Evolutionary conservation across 2,329 filamentous ascomycete species (phyloP).

Genomic region (Clarireedia paspali): DNA sequence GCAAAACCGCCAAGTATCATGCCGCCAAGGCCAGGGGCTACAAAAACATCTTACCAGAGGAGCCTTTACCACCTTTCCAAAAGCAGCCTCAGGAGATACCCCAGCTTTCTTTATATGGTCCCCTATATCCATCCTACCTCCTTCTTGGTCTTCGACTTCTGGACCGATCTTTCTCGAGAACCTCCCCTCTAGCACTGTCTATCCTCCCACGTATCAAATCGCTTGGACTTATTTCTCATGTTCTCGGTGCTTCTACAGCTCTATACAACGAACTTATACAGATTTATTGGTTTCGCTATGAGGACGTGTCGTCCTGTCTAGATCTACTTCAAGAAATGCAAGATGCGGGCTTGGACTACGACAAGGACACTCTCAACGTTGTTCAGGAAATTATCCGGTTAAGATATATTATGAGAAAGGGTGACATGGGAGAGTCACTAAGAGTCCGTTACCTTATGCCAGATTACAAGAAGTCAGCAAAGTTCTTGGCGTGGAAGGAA

Average conservation of each 20-base stretch:
- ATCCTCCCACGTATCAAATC: constrained; percentile 61
- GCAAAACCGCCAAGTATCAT: not conserved
- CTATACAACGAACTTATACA: constrained; percentile 62
- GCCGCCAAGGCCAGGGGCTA: not conserved
- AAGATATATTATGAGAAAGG: constrained; percentile 12
- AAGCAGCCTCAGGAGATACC: too few relatives aligned
- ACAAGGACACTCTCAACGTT: constrained; percentile 26
- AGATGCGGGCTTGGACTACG: constrained; percentile 23
- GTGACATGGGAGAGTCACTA: constrained; percentile 16
- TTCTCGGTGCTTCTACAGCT: constrained; percentile 61
- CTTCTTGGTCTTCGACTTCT: constrained; percentile 49
- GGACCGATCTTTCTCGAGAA: constrained; percentile 45
- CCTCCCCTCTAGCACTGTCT: constrained; percentile 51
- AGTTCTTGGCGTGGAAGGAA: constrained; percentile 19
- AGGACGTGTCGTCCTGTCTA: constrained; percentile 35
- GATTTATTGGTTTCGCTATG: constrained; percentile 53
- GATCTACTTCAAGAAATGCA: constrained; percentile 28
- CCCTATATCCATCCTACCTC: constrained; percentile 57
- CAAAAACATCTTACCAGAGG: not conserved
- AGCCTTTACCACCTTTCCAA: not conserved
- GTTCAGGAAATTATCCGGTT: constrained; percentile 18
- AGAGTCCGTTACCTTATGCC: constrained; percentile 24
- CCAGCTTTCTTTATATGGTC: constrained; percentile 41
- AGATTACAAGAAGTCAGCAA: constrained; percentile 17
- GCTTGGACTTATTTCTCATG: constrained; percentile 61